phyloP scores from a whole-genome alignment of 495 filamentous ascomycete genomes.

The Mycothermus thermophilus region DNA sequence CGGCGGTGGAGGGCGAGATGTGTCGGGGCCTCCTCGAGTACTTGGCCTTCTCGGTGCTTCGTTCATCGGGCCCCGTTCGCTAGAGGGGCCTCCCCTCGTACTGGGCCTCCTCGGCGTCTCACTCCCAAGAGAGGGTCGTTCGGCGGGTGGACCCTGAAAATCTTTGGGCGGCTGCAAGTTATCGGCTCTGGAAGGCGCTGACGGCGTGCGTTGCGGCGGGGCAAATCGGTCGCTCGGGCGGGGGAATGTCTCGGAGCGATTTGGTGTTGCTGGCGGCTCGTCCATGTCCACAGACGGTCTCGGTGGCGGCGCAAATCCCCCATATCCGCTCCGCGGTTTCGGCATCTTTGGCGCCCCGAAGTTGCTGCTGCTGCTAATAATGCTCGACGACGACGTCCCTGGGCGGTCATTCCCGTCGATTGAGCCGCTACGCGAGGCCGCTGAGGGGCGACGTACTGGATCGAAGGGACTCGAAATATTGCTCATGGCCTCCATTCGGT shows the following conservation, averaged over 20 bases:
- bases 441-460: conserved; percentile 18
- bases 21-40: conserved; percentile 35
- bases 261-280: conserved; percentile 25
- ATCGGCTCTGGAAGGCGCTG: too few relatives aligned
- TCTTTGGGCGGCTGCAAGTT: too few relatives aligned
- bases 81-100: too few relatives aligned
- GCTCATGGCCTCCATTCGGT: conserved; percentile 50
- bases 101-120: too few relatives aligned
- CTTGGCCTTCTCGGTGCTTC: conserved; percentile 29
- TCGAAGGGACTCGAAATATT: conserved; percentile 60
- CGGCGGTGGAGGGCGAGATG: conserved; percentile 34
- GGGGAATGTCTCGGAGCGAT: conserved; percentile 45
- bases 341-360: conserved; percentile 22
- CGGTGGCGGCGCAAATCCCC: conserved; percentile 31
- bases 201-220: conserved; percentile 30
- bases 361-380: conserved; percentile 29
- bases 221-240: conserved; percentile 23
- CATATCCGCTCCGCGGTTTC: conserved; percentile 34
- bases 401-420: conserved; percentile 18
- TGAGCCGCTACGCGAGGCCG: conserved; percentile 7
- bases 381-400: conserved; percentile 28
- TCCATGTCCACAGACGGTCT: conserved; percentile 19
- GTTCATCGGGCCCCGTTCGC: conserved; percentile 7
- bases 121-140: too few relatives aligned
- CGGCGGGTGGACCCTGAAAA: too few relatives aligned